Percentiles rank a stretch among this genome's conserved stretches.
These are phyloP conservation scores for Gautieria morchelliformis DNA, from an alignment of 768 basidiomycete genomes.

Conservation along the genomic window DNA sequence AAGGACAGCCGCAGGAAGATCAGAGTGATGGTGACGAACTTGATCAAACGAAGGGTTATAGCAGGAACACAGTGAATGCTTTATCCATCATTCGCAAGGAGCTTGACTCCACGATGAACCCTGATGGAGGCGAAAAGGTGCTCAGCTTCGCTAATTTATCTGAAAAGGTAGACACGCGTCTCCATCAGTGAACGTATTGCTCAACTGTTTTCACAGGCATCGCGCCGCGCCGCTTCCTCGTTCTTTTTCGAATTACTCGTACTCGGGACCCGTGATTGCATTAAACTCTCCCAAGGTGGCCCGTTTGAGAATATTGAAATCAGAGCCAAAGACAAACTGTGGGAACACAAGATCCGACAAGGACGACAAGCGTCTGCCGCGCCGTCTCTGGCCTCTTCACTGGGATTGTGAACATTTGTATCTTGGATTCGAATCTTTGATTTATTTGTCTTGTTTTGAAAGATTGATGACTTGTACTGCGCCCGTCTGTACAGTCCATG, in stretches of 20 bases:
- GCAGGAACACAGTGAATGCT: conserved; percentile 84
- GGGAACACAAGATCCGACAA: conserved; percentile 39
- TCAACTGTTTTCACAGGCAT: conserved; percentile 43
- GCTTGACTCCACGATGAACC: conserved; percentile 44
- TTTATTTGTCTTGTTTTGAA: conserved; percentile 1
- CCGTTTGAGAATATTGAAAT: conserved; percentile 86
- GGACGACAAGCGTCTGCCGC: conserved; percentile 8
- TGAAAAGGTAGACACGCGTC: conserved; percentile 48
- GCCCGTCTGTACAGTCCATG: neutral
- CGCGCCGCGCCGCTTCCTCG: conserved; percentile 82
- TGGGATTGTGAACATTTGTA: conserved; percentile 5
- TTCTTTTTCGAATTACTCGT: conserved; percentile 99
- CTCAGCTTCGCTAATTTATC: conserved; percentile 75
- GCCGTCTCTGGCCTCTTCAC: conserved; percentile 8
- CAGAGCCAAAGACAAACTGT: conserved; percentile 72
- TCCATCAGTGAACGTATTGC: neutral
- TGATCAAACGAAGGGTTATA: conserved; percentile 49
- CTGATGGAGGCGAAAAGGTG: conserved; percentile 40
- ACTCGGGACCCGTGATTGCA: conserved; percentile 84
- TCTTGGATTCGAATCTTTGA: neutral
- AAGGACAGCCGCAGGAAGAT: conserved; percentile 27
- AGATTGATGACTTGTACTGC: neutral
- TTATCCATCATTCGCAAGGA: conserved; percentile 66
- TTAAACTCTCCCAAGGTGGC: conserved; percentile 64
- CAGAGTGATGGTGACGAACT: conserved; percentile 35